Percentiles rank a stretch among this genome's conserved stretches.
Conservation (phyloP, 129 eudicot species). For the Saussurea involucrata region DNA sequence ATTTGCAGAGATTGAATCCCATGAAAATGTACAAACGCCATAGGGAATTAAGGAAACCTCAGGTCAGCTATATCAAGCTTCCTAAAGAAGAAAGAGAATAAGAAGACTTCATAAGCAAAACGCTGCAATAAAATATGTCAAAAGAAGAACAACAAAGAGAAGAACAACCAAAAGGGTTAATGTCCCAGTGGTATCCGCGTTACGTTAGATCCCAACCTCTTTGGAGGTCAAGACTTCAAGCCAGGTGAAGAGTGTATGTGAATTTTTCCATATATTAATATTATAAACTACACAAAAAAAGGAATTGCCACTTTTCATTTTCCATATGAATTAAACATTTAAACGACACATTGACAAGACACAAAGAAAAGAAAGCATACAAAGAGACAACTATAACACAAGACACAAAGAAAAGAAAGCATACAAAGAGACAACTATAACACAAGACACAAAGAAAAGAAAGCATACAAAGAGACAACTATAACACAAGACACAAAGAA, state of each 20-base stretch:
- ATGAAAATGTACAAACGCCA: constrained; percentile 28
- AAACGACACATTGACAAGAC: too few relatives aligned
- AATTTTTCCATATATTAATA: neutral
- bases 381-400: too few relatives aligned
- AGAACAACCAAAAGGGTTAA: neutral
- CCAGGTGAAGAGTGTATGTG: neutral
- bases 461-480: neutral
- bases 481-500: neutral
- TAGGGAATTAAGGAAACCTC: constrained; percentile 1
- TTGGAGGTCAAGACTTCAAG: neutral
- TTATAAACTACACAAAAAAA: neutral
- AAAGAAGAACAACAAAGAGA: neutral
- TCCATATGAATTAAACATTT: neutral
- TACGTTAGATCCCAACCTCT: neutral
- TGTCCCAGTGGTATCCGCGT: neutral
- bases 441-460: neutral
- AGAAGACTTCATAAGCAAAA: neutral
- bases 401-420: too few relatives aligned
- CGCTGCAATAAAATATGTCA: neutral
- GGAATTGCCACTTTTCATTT: neutral
- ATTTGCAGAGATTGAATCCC: constrained; percentile 30
- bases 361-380: too few relatives aligned
- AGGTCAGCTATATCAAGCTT: neutral
- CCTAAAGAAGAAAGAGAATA: neutral
- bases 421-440: too few relatives aligned